Evolutionary conservation across 176 grass and related monocot species (phyloP), one percentile per base, ranked within the genome.

Genomic region (Pharus latifolius): DNA sequence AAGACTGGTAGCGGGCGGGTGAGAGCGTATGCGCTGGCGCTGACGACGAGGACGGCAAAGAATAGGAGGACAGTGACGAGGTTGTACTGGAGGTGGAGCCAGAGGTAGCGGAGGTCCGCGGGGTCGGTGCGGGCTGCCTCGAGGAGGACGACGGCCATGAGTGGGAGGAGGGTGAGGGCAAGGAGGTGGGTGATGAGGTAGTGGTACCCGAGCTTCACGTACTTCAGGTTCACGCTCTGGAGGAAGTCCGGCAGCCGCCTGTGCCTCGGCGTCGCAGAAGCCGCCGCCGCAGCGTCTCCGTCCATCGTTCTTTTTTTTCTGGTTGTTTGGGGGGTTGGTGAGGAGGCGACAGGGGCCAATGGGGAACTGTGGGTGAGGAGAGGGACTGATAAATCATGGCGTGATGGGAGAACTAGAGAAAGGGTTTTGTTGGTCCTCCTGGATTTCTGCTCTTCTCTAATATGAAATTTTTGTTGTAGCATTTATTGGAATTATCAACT

Each of bases 201-300:
- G 24, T 75, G 76, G 61, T 80, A 85, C 5, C 83, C 69, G 15
- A 85, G 69, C 49, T 85, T 85, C 20, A 85, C 83, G 22, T 85
- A 85, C 52, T 85, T 80, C 13, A 80, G 83, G 17, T 78, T 80
- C 12, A 85, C 65, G 61, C 47, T 72, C 64, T 78, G 70, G 27
- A 52, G 45, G 51, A 85, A 85, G 53, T 85, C 61, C 5, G 83
- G 83, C 15, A 80, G 61, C 43, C 61, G 64, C 31, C 56, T 43
- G 57, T 10, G 45, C 16, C 18, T 28, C n/a, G 57, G 67, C 58
- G 24, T n/a, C 10, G 43, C 56, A 0, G 35, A 27, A 24, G 44
- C 44, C 40, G 45, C 49, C 8, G 8, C 57, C 26, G 17, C 19
- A 4, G 26, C 25, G 32, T 27, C 33, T 16, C 52, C 37, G 4